These are phyloP conservation scores for Ogataea ramenticola DNA, from an alignment of 805 yeast genomes.

Conservation along the genomic window DNA sequence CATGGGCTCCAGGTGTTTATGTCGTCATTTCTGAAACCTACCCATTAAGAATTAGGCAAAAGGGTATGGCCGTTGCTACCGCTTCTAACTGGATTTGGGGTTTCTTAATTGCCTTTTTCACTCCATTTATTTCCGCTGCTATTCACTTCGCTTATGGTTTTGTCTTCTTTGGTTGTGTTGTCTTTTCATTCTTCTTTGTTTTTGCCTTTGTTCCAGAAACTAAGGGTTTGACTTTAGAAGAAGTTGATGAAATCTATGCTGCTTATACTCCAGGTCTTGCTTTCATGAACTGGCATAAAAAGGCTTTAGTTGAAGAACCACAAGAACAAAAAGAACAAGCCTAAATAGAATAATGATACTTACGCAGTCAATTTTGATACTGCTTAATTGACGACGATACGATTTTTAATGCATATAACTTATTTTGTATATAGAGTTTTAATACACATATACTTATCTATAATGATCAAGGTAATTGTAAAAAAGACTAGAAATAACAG, in stretches of 20 bases:
- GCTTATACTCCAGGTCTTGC: constrained; percentile 25
- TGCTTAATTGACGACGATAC: too few relatives aligned
- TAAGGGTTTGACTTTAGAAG: constrained; percentile 49
- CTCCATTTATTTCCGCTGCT: constrained; percentile 47
- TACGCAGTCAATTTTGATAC: too few relatives aligned
- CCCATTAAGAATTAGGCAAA: constrained; percentile 57
- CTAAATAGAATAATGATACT: too few relatives aligned
- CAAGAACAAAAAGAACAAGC: not conserved
- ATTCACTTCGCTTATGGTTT: constrained; percentile 52
- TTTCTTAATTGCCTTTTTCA: constrained; percentile 48
- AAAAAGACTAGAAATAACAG: not conserved
- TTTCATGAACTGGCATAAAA: constrained; percentile 17
- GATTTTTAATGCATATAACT: too few relatives aligned
- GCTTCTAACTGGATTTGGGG: constrained; percentile 63
- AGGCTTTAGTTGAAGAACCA: not conserved
- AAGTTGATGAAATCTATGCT: constrained; percentile 46
- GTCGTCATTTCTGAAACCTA: constrained; percentile 61
- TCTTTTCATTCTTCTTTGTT: constrained; percentile 47
- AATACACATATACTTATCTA: too few relatives aligned
- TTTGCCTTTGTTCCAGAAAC: constrained; percentile 49
- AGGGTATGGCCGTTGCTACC: constrained; percentile 58
- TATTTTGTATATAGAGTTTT: too few relatives aligned
- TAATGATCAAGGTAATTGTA: too few relatives aligned
- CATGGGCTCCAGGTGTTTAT: constrained; percentile 72
- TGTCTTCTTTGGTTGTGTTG: constrained; percentile 48